phyloP scores from a whole-genome alignment of 1,139 yeast genomes.

The Suhomyces panamericanus region DNA sequence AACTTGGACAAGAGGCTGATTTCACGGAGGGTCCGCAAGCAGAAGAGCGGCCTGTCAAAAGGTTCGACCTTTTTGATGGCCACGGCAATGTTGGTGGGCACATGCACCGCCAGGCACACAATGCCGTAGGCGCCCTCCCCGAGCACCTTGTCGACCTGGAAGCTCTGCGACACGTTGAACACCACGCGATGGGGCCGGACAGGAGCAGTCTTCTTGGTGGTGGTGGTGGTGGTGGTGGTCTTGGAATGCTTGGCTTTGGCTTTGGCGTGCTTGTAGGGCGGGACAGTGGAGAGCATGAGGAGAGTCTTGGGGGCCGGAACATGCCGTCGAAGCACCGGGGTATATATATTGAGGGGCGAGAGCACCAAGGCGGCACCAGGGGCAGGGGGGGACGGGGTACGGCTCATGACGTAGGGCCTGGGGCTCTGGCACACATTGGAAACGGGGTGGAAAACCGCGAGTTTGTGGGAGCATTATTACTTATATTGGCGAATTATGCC shows the following conservation, averaged over 20 bases:
- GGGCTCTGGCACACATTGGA: not conserved
- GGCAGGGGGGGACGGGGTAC: not conserved
- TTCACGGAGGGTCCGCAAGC: slow-evolving; percentile 46
- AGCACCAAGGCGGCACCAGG: not conserved
- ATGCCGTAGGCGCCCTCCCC: slow-evolving; percentile 51
- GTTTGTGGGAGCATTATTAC: not conserved
- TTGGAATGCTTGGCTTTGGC: too few relatives aligned
- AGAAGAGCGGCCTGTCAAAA: slow-evolving; percentile 37
- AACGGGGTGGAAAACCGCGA: not conserved
- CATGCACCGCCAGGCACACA: slow-evolving; percentile 43
- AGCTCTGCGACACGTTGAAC: slow-evolving; percentile 24
- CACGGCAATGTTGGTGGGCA: slow-evolving; percentile 39
- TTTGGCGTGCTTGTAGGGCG: too few relatives aligned
- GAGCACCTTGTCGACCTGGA: slow-evolving; percentile 44
- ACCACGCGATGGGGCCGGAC: slow-evolving; percentile 19
- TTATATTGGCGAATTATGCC: slow-evolving; percentile 2
- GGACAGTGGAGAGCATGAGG: not conserved
- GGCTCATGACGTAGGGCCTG: not conserved
- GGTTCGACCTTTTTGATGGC: slow-evolving; percentile 47
- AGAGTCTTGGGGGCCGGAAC: slow-evolving; percentile 2
- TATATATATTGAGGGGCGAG: slow-evolving; percentile 7
- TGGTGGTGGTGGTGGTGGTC: not conserved
- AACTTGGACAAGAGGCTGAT: slow-evolving; percentile 38
- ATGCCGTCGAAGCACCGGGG: slow-evolving; percentile 2
- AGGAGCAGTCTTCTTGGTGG: too few relatives aligned